phyloP scores from a whole-genome alignment of 1,284 basidiomycete species.

The Malassezia cuniculi region DNA sequence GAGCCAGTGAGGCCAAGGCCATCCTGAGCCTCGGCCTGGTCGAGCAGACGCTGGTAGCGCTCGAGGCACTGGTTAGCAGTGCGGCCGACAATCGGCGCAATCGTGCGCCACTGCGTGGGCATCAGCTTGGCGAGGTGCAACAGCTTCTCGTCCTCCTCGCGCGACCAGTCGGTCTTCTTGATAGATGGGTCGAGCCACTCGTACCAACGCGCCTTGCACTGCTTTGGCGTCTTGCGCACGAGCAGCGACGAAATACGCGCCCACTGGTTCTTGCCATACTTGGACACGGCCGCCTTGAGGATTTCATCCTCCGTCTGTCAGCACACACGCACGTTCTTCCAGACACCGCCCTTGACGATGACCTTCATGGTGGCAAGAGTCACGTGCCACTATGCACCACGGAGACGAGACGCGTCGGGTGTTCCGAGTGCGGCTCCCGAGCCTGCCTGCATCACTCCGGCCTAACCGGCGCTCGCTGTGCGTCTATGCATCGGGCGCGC shows the following conservation, averaged over 20 bases:
- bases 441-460: slow-evolving; percentile 39
- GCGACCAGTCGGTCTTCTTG: slow-evolving; percentile 84
- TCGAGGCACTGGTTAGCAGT: slow-evolving; percentile 97
- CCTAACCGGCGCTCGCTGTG: slow-evolving; percentile 63
- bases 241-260: slow-evolving; percentile 94
- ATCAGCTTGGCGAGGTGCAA: slow-evolving; percentile 95
- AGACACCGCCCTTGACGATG: slow-evolving; percentile 44
- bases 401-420: slow-evolving; percentile 64
- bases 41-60: slow-evolving; percentile 90
- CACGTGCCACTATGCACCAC: neutral
- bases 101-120: slow-evolving; percentile 99
- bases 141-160: slow-evolving; percentile 90
- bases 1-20: slow-evolving; percentile 64
- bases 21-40: slow-evolving; percentile 61
- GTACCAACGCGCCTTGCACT: slow-evolving; percentile 97
- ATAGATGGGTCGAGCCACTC: slow-evolving; percentile 99
- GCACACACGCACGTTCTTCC: slow-evolving; percentile 35
- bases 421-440: slow-evolving; percentile 51
- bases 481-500: slow-evolving; percentile 76
- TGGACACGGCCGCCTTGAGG: slow-evolving; percentile 44
- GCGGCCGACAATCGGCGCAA: slow-evolving; percentile 95
- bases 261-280: slow-evolving; percentile 51
- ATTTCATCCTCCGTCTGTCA: slow-evolving; percentile 43
- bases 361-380: slow-evolving; percentile 27
- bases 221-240: slow-evolving; percentile 96